Evolutionary conservation across 2,329 filamentous ascomycete species (phyloP).

Genomic region (Monilinia fructigena): DNA sequence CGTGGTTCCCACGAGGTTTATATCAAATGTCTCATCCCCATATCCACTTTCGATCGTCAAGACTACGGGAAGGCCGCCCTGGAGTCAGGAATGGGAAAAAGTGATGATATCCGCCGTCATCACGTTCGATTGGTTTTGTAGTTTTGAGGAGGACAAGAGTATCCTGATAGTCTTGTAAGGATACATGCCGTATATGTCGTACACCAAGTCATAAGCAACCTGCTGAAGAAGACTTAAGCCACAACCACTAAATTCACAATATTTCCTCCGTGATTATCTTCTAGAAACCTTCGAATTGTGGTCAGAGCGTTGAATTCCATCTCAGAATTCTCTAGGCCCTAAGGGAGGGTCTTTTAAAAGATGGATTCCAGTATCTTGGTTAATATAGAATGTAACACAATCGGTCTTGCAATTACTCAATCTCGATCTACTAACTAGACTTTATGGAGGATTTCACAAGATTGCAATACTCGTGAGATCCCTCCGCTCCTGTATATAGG

Average conservation of each 20-base stretch:
- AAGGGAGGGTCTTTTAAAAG: not conserved
- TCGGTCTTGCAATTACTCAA: constrained; percentile 1
- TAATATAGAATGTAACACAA: not conserved
- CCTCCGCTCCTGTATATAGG: constrained; percentile 8
- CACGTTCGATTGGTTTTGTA: not conserved
- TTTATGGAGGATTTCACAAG: not conserved
- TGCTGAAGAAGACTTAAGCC: not conserved
- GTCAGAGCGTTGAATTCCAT: not conserved
- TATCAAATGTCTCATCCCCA: constrained; percentile 16
- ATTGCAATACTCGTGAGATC: not conserved
- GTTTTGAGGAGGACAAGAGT: not conserved
- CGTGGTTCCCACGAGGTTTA: constrained; percentile 9
- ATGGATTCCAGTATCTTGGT: not conserved
- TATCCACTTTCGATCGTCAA: constrained; percentile 17
- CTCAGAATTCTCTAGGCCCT: not conserved
- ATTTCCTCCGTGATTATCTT: not conserved
- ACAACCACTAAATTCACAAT: constrained; percentile 3
- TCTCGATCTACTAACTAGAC: not conserved
- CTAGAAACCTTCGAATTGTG: constrained; percentile 12
- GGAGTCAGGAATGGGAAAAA: constrained; percentile 3
- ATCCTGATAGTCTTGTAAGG: not conserved
- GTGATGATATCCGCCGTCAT: not conserved
- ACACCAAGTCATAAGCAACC: not conserved
- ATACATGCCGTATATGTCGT: not conserved
- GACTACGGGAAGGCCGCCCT: constrained; percentile 4